Base-by-base conservation (phyloP, 2,329 filamentous ascomycete species). In the Colletotrichum caudatum region DNA sequence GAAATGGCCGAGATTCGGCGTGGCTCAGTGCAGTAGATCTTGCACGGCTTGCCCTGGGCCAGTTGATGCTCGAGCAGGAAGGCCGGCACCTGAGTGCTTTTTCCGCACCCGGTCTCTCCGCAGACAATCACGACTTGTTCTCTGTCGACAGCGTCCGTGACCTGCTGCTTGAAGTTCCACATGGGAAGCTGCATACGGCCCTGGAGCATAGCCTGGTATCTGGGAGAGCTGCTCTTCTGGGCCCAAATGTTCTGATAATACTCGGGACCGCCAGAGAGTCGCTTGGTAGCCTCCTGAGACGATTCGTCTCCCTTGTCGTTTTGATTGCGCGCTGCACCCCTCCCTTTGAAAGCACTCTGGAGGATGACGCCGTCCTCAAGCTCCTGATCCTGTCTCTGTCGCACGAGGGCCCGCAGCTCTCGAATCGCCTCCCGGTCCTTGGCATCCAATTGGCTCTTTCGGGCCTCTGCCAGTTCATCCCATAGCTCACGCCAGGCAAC, bases 1-100 rank as follows among this genome's bases (percentile, higher is more conserved):
- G 96, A 98, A 51, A 99, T 95, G 12, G 96, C 96, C 20, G 96
- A 99, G 73, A 99, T 99, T 79, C 96, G 91, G 54, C 96, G 91
- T 46, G 96, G 96, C 79, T 99, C 95, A 0, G 96, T 98, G 79
- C 96, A 97, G 79, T 95, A 98, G 14, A 99, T 91, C 78, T 97
- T 98, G 82, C 95, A 98, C 6, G 90, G 85, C 74, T 90, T 92
- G 5, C 95, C 95, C 73, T 92, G 89, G 3, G 90, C 89, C 61
- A 99, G 87, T 78, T 98, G 92, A 77, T 97, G 90, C 80, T 99
- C 96, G 9, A 99, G 85, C 65, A 99, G 89, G 78, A 97, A 98
- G 0, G 95, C 92, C 6, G 96, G 96, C n/a, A 98, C 92, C 78
- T 99, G 96, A 0, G 96, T 99, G 81, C 94, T 98, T 84, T 99